These are phyloP conservation scores for Ettlia oleoabundans DNA, from an alignment of 139 green algal genomes.

Conservation along the genomic window DNA sequence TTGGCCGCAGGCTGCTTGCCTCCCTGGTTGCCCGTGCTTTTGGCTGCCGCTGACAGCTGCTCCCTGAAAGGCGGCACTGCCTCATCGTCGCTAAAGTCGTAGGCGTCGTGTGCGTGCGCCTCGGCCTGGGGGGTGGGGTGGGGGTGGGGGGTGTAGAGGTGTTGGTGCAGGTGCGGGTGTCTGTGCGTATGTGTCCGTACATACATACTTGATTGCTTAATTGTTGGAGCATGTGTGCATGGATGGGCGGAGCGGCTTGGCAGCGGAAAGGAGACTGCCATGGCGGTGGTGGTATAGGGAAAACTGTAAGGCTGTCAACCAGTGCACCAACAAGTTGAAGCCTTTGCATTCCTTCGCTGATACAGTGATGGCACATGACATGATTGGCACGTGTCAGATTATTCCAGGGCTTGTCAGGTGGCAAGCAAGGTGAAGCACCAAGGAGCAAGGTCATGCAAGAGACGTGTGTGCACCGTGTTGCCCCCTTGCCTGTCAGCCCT, in stretches of 20 bases:
- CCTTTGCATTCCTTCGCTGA: too few relatives aligned
- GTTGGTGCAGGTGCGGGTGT: not conserved
- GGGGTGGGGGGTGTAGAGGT: not conserved
- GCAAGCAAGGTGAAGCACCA: too few relatives aligned
- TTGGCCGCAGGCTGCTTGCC: not conserved
- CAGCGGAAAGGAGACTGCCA: too few relatives aligned
- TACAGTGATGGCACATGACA: too few relatives aligned
- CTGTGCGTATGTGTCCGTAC: not conserved
- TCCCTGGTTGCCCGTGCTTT: conserved; percentile 7
- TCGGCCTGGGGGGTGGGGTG: conserved; percentile 3
- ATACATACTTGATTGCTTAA: not conserved
- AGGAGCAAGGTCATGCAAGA: too few relatives aligned
- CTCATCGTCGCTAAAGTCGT: conserved; percentile 22
- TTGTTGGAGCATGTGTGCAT: not conserved
- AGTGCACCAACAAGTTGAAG: too few relatives aligned
- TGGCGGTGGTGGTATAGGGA: too few relatives aligned
- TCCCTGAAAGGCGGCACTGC: conserved; percentile 10
- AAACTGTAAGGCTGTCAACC: too few relatives aligned
- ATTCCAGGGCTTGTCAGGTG: too few relatives aligned
- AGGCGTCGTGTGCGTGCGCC: conserved; percentile 3
- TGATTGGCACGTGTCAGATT: too few relatives aligned
- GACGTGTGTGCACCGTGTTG: too few relatives aligned
- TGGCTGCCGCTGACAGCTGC: conserved; percentile 21
- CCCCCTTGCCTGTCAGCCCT: not conserved
- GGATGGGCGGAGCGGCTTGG: too few relatives aligned